Base-by-base conservation (phyloP, 1,284 basidiomycete genomes). In the Cutaneotrichosporon cavernicola region DNA sequence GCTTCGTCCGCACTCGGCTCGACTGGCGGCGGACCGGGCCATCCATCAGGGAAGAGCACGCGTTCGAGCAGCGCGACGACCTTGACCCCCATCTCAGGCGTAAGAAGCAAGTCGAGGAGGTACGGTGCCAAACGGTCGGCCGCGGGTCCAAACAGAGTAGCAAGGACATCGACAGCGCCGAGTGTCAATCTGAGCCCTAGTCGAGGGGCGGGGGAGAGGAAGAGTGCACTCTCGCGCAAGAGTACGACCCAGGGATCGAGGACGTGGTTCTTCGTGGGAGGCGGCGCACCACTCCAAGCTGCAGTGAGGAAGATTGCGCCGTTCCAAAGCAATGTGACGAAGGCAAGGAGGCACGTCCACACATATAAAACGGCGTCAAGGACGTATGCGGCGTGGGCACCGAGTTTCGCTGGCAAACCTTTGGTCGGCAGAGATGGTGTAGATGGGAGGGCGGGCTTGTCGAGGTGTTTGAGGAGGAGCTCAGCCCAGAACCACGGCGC, bases 401-500 rank as follows among this genome's bases (percentile, higher is more conserved):
- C 55, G 7, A 47, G 51, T 18, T 31, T 31, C 9, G 21, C 31
- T 2, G 51, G 30, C 40, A 43, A 13, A 1, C 43, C 43, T n/a
- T n/a, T 46, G 18, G 18, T 16, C 18, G 43, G 43, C 18, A 18
- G 43, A 6, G 18, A 18, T 5, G 43, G 43, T 4, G 30, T 30
- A n/a, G 38, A 11, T 14, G 10, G 14, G n/a, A 30, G 36, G 51
- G 18, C 16, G 21, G 26, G 26, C 43, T 30, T 40, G 30, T 7
- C 9, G 26, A 64, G 10, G 3, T 46, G 56, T 58, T 66, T 64
- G 62, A 62, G 57, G 6, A 31, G 53, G 10, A 80, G 36, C 31
- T 64, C 55, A 56, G 72, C 75, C 70, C 76, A 77, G 65, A 82
- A 82, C 80, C 80, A 81, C 16, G 76, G 74, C 53, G 81, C 74